Conservation (phyloP, 1,284 basidiomycete genomes). For the Taiwanofungus camphoratus region DNA sequence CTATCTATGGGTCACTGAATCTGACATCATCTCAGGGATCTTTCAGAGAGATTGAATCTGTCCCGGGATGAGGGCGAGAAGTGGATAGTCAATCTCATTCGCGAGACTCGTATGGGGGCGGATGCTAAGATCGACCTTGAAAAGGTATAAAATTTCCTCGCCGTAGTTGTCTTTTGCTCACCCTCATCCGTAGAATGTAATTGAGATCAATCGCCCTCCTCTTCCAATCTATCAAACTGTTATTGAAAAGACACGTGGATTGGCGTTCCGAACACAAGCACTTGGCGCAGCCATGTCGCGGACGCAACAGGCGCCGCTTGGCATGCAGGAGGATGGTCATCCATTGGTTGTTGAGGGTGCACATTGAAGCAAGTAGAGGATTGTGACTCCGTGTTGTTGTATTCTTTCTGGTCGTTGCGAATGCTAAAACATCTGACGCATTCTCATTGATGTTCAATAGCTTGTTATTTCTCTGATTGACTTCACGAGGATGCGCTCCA, state of each 20-base stretch:
- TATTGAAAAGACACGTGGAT: conserved; percentile 93
- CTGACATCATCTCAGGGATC: conserved; percentile 49
- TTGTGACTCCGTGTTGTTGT: no score
- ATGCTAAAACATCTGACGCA: no score
- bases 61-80: conserved; percentile 94
- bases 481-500: no score
- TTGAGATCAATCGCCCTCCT: conserved; percentile 89
- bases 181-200: conserved; percentile 68
- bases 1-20: conserved; percentile 4
- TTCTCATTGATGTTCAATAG: no score
- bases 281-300: conserved; percentile 81
- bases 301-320: conserved; percentile 31
- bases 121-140: conserved; percentile 97
- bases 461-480: no score
- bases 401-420: no score
- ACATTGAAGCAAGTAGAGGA: no score
- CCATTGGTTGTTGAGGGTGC: background rate
- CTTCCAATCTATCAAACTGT: conserved; percentile 91
- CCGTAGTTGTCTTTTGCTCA: conserved; percentile 5
- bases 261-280: conserved; percentile 88
- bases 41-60: conserved; percentile 90
- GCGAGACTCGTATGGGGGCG: conserved; percentile 92
- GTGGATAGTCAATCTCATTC: conserved; percentile 98
- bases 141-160: conserved; percentile 48
- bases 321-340: background rate